Evolutionary conservation across 2,329 filamentous ascomycete genomes (phyloP), one percentile per base, ranked within the genome.

Genomic region (Penicillium thymicola): DNA sequence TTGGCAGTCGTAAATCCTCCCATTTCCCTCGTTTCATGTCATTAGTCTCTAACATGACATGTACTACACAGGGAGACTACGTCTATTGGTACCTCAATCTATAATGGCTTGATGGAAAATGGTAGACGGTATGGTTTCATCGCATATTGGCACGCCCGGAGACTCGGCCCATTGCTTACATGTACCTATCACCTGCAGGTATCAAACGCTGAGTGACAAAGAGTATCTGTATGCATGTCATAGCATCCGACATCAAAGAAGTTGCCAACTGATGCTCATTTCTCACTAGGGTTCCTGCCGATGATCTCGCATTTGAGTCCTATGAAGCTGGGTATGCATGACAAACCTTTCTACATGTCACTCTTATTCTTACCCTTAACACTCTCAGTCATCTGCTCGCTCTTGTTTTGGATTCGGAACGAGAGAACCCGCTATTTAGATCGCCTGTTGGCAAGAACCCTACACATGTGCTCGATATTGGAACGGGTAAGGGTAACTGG

Each of bases 291-390:
- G 16, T 63, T 8, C 61, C 61, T 1, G 61, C 59, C 11, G 61
- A 63, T 46, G 61, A 63, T 1, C 52, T 53, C 2, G 54, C 59
- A 53, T 63, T 63, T 13, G 61, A 63, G 34, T 47, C 61, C 6
- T 63, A 63, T 42, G 61, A 63, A 52, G 59, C 57, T 28, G 61
- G 57, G 61, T 63, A 56, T 18, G 23, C 32, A 13, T 10, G 16
- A 32, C 13, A 21, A 4, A 6, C 11, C 46, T 23, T 23, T n/a
- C 44, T 28, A 30, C 21, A 13, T 25, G 0, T 10, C 5, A 36
- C 9, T 7, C 1, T 36, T 9, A 36, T 13, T 7, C 1, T 36
- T 9, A 27, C 11, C 13, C 27, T 32, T 30, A 28, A 50, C 27
- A 13, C 21, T 21, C 10, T 6, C 27, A 63, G 61, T 13, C 61